A percentile compares a stretch with the other conserved stretches of the same genome.
phyloP scores from a whole-genome alignment of 768 basidiomycete species.

The Tephrocybe sp. region DNA sequence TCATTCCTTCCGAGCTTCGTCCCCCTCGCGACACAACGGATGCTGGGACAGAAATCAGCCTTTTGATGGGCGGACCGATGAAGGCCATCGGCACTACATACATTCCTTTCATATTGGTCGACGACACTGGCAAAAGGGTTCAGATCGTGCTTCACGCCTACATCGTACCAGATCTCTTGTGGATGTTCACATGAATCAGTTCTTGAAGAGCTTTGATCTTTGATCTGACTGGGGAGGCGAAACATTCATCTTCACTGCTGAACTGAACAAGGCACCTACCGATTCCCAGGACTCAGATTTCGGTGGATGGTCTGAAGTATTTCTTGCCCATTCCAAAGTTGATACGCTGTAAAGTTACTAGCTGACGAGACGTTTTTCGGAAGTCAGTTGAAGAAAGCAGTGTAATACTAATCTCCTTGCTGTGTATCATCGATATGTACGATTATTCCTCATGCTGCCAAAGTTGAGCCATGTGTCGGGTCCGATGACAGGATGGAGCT shows the following conservation, averaged over 20 bases:
- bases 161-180: slow-evolving; percentile 1
- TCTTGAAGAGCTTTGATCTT: not conserved
- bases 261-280: not conserved
- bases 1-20: slow-evolving; percentile 5
- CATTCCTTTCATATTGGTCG: slow-evolving; percentile 4
- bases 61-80: not conserved
- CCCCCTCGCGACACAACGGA: not conserved
- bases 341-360: too few species aligned
- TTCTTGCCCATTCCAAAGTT: too few species aligned
- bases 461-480: too few species aligned
- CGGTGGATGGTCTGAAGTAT: too few species aligned
- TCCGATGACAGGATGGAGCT: too few species aligned
- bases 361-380: too few species aligned
- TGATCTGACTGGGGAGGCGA: not conserved
- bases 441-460: too few species aligned
- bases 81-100: not conserved
- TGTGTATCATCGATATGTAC: too few species aligned
- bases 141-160: slow-evolving; percentile 2
- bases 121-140: not conserved
- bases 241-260: not conserved
- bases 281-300: not conserved
- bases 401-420: too few species aligned
- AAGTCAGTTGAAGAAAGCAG: too few species aligned
- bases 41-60: not conserved
- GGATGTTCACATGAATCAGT: slow-evolving; percentile 6